These are phyloP conservation scores for Glonium stellatum DNA, from an alignment of 495 filamentous ascomycete species.

Conservation along the genomic window DNA sequence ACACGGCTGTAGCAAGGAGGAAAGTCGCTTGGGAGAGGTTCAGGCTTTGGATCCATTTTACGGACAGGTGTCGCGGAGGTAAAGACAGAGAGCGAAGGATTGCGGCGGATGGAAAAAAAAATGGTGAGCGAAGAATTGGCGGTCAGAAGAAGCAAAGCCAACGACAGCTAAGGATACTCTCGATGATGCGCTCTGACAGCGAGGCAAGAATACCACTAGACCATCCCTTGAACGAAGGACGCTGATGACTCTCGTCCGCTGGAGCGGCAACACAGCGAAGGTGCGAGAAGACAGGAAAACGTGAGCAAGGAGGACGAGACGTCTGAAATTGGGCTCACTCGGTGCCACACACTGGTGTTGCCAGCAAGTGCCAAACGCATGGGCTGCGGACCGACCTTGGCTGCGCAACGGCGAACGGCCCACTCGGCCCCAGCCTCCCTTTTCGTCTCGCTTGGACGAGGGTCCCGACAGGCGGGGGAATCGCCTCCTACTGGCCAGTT, in stretches of 20 bases:
- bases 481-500: neutral
- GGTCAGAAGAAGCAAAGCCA: constrained; percentile 5
- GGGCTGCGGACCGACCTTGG: neutral
- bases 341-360: neutral
- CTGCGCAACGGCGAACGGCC: neutral
- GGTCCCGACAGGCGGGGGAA: too few species aligned
- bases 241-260: neutral
- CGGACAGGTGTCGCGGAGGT: neutral
- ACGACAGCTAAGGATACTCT: constrained; percentile 2
- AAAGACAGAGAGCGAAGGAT: neutral
- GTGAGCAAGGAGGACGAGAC: neutral
- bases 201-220: constrained; percentile 1
- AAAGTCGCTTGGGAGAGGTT: constrained; percentile 22
- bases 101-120: neutral
- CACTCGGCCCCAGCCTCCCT: neutral
- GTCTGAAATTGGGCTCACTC: neutral
- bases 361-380: neutral
- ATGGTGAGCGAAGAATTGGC: constrained; percentile 3
- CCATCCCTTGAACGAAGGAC: neutral
- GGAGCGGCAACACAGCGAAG: neutral
- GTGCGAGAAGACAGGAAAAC: neutral
- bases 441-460: neutral
- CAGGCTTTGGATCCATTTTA: constrained; percentile 26
- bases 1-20: constrained; percentile 14
- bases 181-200: constrained; percentile 1